A percentile compares a stretch with the other conserved stretches of the same genome.
phyloP scores from a whole-genome alignment of 139 green algal species.

The Chlorokybus atmophyticus region DNA sequence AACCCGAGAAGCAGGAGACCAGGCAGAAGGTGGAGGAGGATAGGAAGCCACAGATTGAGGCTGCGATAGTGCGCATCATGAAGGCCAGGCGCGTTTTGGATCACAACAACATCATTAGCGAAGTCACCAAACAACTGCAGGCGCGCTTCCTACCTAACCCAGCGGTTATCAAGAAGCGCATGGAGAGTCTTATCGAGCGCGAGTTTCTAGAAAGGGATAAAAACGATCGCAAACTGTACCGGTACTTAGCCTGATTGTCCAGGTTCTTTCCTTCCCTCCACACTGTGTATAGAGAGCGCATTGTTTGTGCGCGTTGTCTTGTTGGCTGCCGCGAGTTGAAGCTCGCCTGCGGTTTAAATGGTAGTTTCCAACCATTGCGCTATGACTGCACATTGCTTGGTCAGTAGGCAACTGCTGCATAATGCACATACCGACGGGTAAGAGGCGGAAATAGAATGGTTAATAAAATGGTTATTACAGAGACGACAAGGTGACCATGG shows the following conservation, averaged over 20 bases:
- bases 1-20: conserved; percentile 77
- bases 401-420: no score
- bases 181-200: conserved; percentile 92
- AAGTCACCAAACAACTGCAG: conserved; percentile 80
- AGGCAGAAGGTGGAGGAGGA: conserved; percentile 89
- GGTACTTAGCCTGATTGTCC: conserved; percentile 39
- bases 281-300: no score
- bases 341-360: no score
- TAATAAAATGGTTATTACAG: no score
- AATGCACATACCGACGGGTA: no score
- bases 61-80: conserved; percentile 95
- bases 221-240: conserved; percentile 78
- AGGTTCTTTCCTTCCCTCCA: no score
- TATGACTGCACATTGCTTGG: no score
- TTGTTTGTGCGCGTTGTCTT: no score
- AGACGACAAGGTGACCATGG: no score
- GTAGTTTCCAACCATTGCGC: no score
- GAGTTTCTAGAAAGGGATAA: conserved; percentile 89
- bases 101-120: conserved; percentile 81
- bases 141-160: conserved; percentile 78
- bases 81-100: conserved; percentile 73
- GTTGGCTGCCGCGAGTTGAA: no score
- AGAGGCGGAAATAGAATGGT: no score
- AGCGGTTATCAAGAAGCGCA: conserved; percentile 92
- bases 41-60: conserved; percentile 95